Percentiles rank a stretch among this genome's conserved stretches.
Evolutionary conservation across 352 stramenopile genomes (phyloP).

Genomic region (Phytophthora kernoviae): DNA sequence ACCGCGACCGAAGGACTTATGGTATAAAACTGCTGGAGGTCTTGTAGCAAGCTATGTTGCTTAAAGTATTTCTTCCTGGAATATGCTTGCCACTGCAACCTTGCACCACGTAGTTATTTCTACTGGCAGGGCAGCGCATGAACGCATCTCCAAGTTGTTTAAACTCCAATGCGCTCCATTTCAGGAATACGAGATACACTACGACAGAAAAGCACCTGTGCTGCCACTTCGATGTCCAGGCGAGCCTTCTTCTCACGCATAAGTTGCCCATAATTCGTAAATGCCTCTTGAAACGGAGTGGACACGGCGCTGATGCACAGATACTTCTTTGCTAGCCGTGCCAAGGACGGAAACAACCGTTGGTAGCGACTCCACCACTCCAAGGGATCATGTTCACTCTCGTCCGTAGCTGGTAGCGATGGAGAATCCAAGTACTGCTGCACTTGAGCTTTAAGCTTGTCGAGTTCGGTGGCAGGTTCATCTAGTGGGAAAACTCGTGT

Average conservation of each 20-base stretch:
- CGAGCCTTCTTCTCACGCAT: conserved; percentile 81
- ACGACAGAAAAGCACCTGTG: conserved; percentile 80
- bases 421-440: conserved; percentile 79
- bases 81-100: too few species aligned
- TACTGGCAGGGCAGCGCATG: too few species aligned
- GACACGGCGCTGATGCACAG: conserved; percentile 80
- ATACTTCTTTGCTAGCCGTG: conserved; percentile 76
- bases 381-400: conserved; percentile 77
- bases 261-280: conserved; percentile 78
- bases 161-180: conserved; percentile 86
- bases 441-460: conserved; percentile 67
- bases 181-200: conserved; percentile 80
- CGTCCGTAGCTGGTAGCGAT: conserved; percentile 62
- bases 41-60: too few species aligned
- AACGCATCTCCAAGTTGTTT: too few species aligned
- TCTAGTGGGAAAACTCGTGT: conserved; percentile 65
- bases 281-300: conserved; percentile 76
- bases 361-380: conserved; percentile 85
- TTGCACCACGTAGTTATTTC: too few species aligned
- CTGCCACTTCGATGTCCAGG: conserved; percentile 78
- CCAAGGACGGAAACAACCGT: conserved; percentile 66
- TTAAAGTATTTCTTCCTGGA: too few species aligned
- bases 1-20: too few species aligned
- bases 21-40: too few species aligned
- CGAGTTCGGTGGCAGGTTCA: conserved; percentile 54